Base-by-base conservation (phyloP, 202 grass and related monocot genomes). In the Carex sylvatica region DNA sequence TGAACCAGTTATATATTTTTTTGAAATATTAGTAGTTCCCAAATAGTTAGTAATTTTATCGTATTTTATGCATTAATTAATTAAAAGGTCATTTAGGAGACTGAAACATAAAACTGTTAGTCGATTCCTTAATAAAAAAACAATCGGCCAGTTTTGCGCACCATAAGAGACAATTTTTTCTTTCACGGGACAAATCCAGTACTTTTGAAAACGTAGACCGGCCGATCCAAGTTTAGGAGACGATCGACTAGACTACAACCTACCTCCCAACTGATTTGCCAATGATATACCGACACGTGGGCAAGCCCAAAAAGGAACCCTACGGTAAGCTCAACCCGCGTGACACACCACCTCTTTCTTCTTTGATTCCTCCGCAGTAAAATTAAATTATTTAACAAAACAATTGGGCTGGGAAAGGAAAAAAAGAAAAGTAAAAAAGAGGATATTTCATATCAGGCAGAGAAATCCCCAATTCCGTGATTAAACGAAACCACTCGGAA, bases 281-380 rank as follows among this genome's bases (percentile, higher is more conserved):
- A 77, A 19, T 77, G 3, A 28, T 0, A 0, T 0, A 19, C 7
- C 3, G 28, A 28, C 74, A 77, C 74, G 16, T 81, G 56, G 14
- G 2, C n/a, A 0, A 10, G 9, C 2, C n/a, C 18, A 42, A 64
- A 47, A 5, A 52, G 65, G 6, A 65, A 26, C 19, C 22, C 78
- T 15, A 9, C 44, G 78, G 2, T 51, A 81, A 51, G 35, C 33
- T 64, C 78, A 42, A 49, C 36, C 42, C 40, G 78, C 78, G 60
- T 81, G 78, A 81, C 60, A 61, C 76, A 58, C 74, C 74, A 80
- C 56, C 77, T 23, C 58, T 81, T 30, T 71, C 9, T 19, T 51
- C 42, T 75, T 75, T 9, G 7, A 15, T 7, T 65, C 60, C 8
- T 60, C 58, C 60, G 8, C 78, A 23, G 60, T 81, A 69, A 69